These are phyloP conservation scores for Pseudopediastrum boryanum DNA, from an alignment of 139 green algal genomes.

Conservation along the genomic window DNA sequence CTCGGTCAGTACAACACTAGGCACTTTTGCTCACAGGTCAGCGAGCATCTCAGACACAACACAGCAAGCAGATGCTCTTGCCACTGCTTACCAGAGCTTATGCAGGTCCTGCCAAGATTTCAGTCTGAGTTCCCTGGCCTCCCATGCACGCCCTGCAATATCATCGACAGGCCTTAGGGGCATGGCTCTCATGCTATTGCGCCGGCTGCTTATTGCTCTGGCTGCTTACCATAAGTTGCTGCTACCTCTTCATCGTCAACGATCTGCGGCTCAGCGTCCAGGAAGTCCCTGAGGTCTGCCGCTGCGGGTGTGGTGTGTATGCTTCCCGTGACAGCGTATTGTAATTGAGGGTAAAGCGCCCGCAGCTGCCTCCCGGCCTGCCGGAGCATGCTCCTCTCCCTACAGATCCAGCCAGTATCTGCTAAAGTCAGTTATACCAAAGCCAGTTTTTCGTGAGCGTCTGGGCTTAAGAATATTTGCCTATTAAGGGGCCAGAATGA, in stretches of 20 bases:
- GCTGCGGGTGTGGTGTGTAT: background rate
- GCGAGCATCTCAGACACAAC: background rate
- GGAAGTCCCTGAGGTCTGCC: constrained; percentile 27
- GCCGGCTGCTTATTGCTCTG: background rate
- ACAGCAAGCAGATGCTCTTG: background rate
- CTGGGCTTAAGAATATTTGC: too few relatives aligned
- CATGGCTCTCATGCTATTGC: background rate
- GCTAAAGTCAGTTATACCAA: too few relatives aligned
- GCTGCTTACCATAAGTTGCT: constrained; percentile 19
- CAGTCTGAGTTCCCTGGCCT: constrained; percentile 68
- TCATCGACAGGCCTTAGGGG: background rate
- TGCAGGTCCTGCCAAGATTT: constrained; percentile 85
- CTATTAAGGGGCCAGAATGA: too few relatives aligned
- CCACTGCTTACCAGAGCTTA: constrained; percentile 67
- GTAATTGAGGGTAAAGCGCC: too few relatives aligned
- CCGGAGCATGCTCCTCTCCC: too few relatives aligned
- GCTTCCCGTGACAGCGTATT: too few relatives aligned
- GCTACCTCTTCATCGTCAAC: too few relatives aligned
- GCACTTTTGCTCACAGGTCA: background rate
- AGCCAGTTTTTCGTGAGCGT: too few relatives aligned
- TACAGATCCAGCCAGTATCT: too few relatives aligned
- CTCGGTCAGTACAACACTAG: background rate
- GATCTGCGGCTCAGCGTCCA: background rate
- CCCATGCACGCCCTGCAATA: constrained; percentile 63
- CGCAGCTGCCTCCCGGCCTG: too few relatives aligned